phyloP scores from a whole-genome alignment of 495 filamentous ascomycete genomes.

The Tetracladium setigerum region DNA sequence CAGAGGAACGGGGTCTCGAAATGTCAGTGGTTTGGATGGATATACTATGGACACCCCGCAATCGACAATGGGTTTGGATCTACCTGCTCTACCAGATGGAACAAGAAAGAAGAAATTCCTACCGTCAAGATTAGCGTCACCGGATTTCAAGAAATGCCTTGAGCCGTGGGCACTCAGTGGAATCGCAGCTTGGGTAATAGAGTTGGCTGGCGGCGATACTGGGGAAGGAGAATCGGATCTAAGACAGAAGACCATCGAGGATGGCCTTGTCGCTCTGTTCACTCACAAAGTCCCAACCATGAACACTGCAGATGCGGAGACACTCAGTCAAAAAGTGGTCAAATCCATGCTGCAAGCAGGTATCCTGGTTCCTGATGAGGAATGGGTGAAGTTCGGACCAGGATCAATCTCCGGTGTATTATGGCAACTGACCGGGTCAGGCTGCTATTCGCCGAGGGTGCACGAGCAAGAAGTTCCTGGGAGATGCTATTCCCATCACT shows the following conservation, averaged over 20 bases:
- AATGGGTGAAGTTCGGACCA: constrained; percentile 90
- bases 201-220: constrained; percentile 74
- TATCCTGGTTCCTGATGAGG: constrained; percentile 80
- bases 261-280: constrained; percentile 84
- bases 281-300: constrained; percentile 96
- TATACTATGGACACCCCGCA: constrained; percentile 44
- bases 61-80: constrained; percentile 52
- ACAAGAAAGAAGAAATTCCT: constrained; percentile 67
- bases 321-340: constrained; percentile 71
- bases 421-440: constrained; percentile 86
- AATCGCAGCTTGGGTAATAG: constrained; percentile 79
- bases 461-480: constrained; percentile 67
- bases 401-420: constrained; percentile 77
- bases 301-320: constrained; percentile 96
- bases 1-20: constrained; percentile 28
- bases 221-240: constrained; percentile 60
- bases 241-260: constrained; percentile 70
- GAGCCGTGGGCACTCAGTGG: constrained; percentile 93
- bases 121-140: constrained; percentile 74
- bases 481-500: constrained; percentile 91
- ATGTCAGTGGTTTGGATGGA: constrained; percentile 51
- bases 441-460: constrained; percentile 80
- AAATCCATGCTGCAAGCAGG: constrained; percentile 72
- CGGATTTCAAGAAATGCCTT: constrained; percentile 76
- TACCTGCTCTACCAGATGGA: constrained; percentile 61